Base-by-base conservation (phyloP, 306 rosid species). In the Gastrolobium villosum region DNA sequence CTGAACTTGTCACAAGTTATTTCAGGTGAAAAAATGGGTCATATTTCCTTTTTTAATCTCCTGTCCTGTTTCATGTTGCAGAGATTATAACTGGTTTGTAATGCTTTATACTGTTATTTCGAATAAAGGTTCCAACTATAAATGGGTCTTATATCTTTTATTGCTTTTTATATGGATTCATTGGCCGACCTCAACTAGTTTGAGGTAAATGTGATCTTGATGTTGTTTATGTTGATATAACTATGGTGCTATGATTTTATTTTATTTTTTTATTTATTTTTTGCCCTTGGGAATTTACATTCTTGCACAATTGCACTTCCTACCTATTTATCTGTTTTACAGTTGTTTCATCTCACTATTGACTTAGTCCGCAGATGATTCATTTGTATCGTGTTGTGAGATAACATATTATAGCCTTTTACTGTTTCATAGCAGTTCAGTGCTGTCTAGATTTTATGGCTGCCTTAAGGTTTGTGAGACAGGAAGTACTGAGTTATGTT, bases 121-220 rank as follows among this genome's bases (percentile, higher is more conserved):
- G 7, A 85, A 81, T 81, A 81, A 82, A 81, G 54, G n/a, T 81
- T 85, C 61, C 53, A 13, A 20, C 26, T 20, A 20, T 0, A 20
- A 20, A 20, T 20, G 26, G 26, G 26, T 20, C 26, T 20, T 20
- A 20, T 20, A 20, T 20, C 26, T 20, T 0, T 20, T 20, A 20
- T 20, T 20, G 26, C 26, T 20, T 20, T 20, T 20, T 20, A 20
- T 20, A 20, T 20, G 26, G 26, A 20, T 20, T 20, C 26, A 20
- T 20, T 1, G 26, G 26, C 26, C 26, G 1, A 20, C 26, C 26
- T 20, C 26, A 20, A 20, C 26, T 20, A 20, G 26, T 20, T 20
- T 20, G 26, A 20, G 26, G 26, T 20, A 20, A 20, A 20, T 20
- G 26, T 20, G 26, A 20, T 20, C 26, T 20, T 20, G 26, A 20